Evolutionary conservation across 78 protist species (phyloP).

Genomic region (Dictyostelium citrinum): DNA sequence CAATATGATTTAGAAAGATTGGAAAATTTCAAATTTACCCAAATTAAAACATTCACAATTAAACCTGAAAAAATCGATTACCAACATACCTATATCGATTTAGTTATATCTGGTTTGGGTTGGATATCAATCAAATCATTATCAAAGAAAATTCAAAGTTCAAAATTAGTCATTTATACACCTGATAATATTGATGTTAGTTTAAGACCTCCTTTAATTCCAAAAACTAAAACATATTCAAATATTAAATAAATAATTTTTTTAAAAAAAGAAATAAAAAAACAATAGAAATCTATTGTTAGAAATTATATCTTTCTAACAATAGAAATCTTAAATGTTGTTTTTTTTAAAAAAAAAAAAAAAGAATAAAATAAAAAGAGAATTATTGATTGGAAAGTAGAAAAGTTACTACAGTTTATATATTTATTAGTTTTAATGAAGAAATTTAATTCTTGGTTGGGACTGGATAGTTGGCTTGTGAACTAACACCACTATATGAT

Average conservation of each 20-base stretch:
- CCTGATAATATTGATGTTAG: constrained; percentile 31
- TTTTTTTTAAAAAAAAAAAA: no score
- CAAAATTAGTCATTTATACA: background rate
- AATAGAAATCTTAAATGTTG: no score
- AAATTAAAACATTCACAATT: constrained; percentile 18
- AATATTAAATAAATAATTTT: constrained; percentile 20
- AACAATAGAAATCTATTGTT: no score
- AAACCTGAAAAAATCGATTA: constrained; percentile 39
- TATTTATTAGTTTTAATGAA: background rate
- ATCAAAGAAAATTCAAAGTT: background rate
- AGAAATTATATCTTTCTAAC: no score
- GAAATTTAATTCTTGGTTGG: background rate
- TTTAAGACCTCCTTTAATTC: constrained; percentile 41
- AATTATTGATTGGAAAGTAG: background rate
- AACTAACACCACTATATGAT: no score
- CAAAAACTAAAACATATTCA: background rate
- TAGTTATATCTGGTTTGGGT: constrained; percentile 71
- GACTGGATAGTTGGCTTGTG: constrained; percentile 63
- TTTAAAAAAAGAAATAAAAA: no score
- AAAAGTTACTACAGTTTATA: background rate
- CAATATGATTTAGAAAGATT: background rate
- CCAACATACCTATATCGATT: constrained; percentile 41
- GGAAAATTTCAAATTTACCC: background rate
- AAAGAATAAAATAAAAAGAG: no score
- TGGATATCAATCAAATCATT: constrained; percentile 60